These are phyloP conservation scores for Cyphellophora europaea DNA, from an alignment of 2,329 filamentous ascomycete species.

Conservation along the genomic window DNA sequence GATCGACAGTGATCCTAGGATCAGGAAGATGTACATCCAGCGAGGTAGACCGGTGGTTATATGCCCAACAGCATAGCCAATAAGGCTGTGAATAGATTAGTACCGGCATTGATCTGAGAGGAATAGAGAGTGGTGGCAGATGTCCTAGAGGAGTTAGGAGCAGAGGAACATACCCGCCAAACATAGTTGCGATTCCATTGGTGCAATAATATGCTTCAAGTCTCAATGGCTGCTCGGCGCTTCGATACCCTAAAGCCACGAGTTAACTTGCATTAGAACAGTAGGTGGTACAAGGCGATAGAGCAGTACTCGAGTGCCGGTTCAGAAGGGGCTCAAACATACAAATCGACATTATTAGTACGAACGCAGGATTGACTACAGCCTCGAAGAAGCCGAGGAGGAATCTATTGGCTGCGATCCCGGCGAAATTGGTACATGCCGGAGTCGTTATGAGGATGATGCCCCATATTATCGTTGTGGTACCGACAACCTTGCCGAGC, in stretches of 20 bases:
- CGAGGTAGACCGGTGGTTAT: slow-evolving; percentile 18
- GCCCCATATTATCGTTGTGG: slow-evolving; percentile 58
- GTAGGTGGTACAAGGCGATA: too few species aligned
- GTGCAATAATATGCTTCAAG: slow-evolving; percentile 22
- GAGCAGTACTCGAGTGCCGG: too few species aligned
- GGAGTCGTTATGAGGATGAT: slow-evolving; percentile 53
- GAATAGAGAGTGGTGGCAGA: too few species aligned
- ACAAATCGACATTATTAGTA: slow-evolving; percentile 7
- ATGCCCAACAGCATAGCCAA: slow-evolving; percentile 27
- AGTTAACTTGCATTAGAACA: too few species aligned
- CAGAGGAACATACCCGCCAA: slow-evolving; percentile 46
- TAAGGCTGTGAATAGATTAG: too few species aligned
- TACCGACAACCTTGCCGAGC: slow-evolving; percentile 56
- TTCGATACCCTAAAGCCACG: too few species aligned
- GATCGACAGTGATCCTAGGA: slow-evolving; percentile 35
- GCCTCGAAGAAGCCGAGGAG: slow-evolving; percentile 36
- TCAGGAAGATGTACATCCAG: slow-evolving; percentile 31
- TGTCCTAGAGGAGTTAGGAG: slow-evolving; percentile 6
- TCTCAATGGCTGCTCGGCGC: slow-evolving; percentile 8
- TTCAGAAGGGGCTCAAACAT: too few species aligned
- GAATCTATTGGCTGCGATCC: slow-evolving; percentile 56
- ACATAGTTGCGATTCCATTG: slow-evolving; percentile 53
- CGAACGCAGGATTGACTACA: slow-evolving; percentile 18
- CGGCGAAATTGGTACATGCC: slow-evolving; percentile 49
- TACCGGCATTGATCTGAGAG: too few species aligned